Percentiles rank a stretch among this genome's conserved stretches.
Conservation (phyloP, 176 grass and related monocot genomes). For the Otatea glauca region DNA sequence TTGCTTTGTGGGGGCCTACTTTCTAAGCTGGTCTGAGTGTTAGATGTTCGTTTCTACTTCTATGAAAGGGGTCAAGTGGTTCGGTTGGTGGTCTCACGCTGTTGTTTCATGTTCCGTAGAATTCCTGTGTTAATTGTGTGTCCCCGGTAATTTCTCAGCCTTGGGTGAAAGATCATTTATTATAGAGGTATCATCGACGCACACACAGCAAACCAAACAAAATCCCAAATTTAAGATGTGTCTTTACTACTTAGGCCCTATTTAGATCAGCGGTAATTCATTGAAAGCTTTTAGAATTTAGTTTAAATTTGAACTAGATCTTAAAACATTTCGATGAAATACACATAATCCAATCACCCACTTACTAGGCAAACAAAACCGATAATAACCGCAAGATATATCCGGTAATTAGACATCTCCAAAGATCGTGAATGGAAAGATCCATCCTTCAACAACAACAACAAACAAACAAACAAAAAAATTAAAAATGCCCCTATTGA, state of each 20-base stretch:
- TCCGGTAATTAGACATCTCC: conserved; percentile 33
- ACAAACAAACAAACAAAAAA: no score
- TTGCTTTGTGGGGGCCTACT: conserved; percentile 24
- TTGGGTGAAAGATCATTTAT: neutral
- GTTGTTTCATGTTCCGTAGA: neutral
- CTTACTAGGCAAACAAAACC: no score
- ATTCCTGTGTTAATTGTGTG: neutral
- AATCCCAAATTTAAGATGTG: no score
- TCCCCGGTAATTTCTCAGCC: neutral
- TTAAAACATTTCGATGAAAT: no score
- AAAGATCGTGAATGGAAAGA: conserved; percentile 25
- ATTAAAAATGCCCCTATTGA: neutral
- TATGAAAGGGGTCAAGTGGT: conserved; percentile 9
- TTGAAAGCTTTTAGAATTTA: no score
- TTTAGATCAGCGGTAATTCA: no score
- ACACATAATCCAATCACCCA: no score
- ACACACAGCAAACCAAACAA: neutral
- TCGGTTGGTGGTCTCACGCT: conserved; percentile 14
- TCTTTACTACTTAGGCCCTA: no score
- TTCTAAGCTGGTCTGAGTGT: conserved; percentile 36
- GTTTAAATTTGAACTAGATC: no score
- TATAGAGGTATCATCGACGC: neutral
- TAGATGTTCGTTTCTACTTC: conserved; percentile 3
- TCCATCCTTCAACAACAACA: no score
- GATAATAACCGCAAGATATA: neutral